Percentiles rank a stretch among this genome's conserved stretches.
phyloP scores from a whole-genome alignment of 306 rosid species.

The Aeschynomene evenia region DNA sequence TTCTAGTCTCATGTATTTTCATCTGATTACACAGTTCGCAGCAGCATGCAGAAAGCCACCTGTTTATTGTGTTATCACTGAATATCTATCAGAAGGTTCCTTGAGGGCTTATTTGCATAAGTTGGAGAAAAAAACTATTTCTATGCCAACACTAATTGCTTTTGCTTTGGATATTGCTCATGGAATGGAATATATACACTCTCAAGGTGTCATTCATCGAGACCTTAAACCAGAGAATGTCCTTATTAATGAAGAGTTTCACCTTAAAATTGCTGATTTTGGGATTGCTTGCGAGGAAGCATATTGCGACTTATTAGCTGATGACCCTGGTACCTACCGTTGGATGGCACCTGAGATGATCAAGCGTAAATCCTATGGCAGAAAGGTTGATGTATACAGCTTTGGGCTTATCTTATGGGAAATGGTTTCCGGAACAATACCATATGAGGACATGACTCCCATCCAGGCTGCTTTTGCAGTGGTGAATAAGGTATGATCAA shows the following conservation, averaged over 20 bases:
- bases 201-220: constrained; percentile 80
- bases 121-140: constrained; percentile 62
- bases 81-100: constrained; percentile 83
- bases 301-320: constrained; percentile 70
- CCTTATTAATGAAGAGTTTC: constrained; percentile 63
- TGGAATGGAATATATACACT: constrained; percentile 93
- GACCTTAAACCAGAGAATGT: constrained; percentile 95
- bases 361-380: constrained; percentile 73
- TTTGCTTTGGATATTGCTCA: constrained; percentile 82
- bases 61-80: constrained; percentile 84
- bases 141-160: constrained; percentile 53
- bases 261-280: constrained; percentile 88
- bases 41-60: constrained; percentile 92
- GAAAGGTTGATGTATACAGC: constrained; percentile 91
- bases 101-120: constrained; percentile 80
- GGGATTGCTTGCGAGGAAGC: constrained; percentile 93
- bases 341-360: constrained; percentile 99
- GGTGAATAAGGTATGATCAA: constrained; percentile 69
- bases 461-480: constrained; percentile 98
- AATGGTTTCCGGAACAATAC: constrained; percentile 76
- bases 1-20: constrained; percentile 34
- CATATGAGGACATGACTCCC: constrained; percentile 93
- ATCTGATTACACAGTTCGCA: constrained; percentile 58
- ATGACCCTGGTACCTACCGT: constrained; percentile 93
- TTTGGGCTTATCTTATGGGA: constrained; percentile 96